Evolutionary conservation across 306 rosid species (phyloP), one percentile per base, ranked within the genome.

Genomic region (Betula pendula): DNA sequence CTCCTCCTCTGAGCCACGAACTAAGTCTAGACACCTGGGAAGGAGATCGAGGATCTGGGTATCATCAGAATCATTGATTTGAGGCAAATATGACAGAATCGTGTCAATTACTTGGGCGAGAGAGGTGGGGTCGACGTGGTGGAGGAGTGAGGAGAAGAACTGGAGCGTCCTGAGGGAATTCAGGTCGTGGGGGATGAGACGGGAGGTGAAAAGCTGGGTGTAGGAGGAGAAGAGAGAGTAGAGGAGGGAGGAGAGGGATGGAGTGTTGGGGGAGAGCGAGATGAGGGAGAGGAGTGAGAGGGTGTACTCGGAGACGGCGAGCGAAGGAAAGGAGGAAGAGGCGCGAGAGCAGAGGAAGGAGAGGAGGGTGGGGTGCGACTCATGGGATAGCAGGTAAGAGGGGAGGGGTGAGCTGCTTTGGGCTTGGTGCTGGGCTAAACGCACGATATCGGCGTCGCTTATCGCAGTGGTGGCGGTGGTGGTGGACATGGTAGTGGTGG

Each of bases 41-140:
- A 84, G 80, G 24, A 77, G 82, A 48, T 84, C 85, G 16, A 84
- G 76, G 77, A 84, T 80, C 75, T 84, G 87, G 24, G 80, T 38
- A 33, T 62, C 79, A 0, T 84, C 85, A 6, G 75, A 73, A 55
- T 77, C 82, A 6, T 38, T 29, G 15, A 84, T 74, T 13, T 65
- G 55, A 55, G 85, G 85, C 3, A 73, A 55, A 70, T 77, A 81
- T 31, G 74, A 77, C 0, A 53, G 19, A 24, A 84, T 80, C 7
- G 77, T 52, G 6, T 84, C 82, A 24, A 73, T 40, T 11, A 73
- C 48, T 5, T 58, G 75, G 40, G 71, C 76, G 5, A 81, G 56
- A 17, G 47, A 42, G 45, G 72, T 15, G 20, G 2, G n/a, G 17
- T 79, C 75, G 8, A 81, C 15, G 43, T 81, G 25, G 20, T 68